Conservation (phyloP, 495 filamentous ascomycete genomes). For the Xylaria sp. region DNA sequence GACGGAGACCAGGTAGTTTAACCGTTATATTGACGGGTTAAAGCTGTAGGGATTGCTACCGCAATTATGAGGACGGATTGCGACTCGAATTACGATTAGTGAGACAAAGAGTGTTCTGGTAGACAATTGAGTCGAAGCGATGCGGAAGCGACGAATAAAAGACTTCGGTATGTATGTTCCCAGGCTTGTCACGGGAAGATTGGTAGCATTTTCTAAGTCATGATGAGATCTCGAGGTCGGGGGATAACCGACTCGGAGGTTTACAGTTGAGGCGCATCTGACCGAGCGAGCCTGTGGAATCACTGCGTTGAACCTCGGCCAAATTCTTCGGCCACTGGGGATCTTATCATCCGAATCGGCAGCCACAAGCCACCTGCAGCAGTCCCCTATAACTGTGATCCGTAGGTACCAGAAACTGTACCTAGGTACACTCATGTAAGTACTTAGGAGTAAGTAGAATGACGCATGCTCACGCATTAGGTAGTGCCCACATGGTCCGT, state of each 20-base stretch:
- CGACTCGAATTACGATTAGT: slow-evolving; percentile 1
- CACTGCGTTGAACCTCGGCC: slow-evolving; percentile 27
- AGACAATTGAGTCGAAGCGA: background rate
- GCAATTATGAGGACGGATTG: background rate
- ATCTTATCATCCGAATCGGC: slow-evolving; percentile 10
- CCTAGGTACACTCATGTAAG: background rate
- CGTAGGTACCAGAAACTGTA: too few relatives aligned
- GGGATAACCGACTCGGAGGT: slow-evolving; percentile 25
- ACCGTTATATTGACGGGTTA: slow-evolving; percentile 24
- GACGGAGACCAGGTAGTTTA: slow-evolving; percentile 19
- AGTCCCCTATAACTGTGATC: background rate
- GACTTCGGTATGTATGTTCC: background rate
- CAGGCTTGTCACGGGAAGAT: background rate
- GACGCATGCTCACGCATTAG: background rate
- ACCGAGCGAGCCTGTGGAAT: slow-evolving; percentile 26
- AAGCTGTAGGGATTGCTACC: background rate
- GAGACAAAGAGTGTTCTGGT: slow-evolving; percentile 3
- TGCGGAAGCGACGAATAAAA: background rate
- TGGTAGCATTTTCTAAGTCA: slow-evolving; percentile 15
- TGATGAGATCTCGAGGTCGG: slow-evolving; percentile 20
- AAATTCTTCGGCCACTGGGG: slow-evolving; percentile 4
- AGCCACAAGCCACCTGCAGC: too few relatives aligned
- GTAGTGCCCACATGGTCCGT: background rate
- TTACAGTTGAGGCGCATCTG: slow-evolving; percentile 18
- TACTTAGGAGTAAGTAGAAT: background rate